A percentile compares a stretch with the other conserved stretches of the same genome.
These are phyloP conservation scores for Phlebiopsis gigantea DNA, from an alignment of 768 basidiomycete species.

Conservation along the genomic window DNA sequence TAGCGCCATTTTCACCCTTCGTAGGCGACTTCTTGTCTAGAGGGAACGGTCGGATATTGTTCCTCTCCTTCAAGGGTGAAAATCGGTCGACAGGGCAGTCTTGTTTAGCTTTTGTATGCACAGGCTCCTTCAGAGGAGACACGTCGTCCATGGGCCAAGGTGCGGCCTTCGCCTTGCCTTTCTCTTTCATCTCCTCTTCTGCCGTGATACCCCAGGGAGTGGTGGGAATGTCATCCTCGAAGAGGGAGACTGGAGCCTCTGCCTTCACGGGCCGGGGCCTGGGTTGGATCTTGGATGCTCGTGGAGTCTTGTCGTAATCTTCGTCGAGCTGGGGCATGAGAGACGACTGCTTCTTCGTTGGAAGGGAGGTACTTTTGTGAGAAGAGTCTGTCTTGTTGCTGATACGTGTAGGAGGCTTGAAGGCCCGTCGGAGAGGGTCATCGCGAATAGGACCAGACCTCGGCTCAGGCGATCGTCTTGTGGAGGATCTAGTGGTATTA, in stretches of 20 bases:
- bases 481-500: background rate
- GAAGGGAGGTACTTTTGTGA: background rate
- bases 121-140: background rate
- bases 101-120: background rate
- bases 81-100: background rate
- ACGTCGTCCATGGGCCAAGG: slow-evolving; percentile 4
- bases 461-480: background rate
- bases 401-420: background rate
- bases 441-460: background rate
- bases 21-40: background rate
- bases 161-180: slow-evolving; percentile 2
- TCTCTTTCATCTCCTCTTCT: background rate
- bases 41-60: slow-evolving; percentile 4
- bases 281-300: background rate
- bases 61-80: background rate
- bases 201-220: background rate
- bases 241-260: background rate
- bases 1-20: background rate
- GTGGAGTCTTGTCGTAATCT: background rate
- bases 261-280: background rate
- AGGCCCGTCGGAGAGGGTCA: background rate
- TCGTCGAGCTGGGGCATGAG: background rate
- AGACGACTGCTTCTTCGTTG: background rate
- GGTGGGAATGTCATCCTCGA: background rate
- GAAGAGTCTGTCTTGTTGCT: background rate